Evolutionary conservation across 108 stramenopile genomes (phyloP).

Genomic region (Discostella stelligeroides): DNA sequence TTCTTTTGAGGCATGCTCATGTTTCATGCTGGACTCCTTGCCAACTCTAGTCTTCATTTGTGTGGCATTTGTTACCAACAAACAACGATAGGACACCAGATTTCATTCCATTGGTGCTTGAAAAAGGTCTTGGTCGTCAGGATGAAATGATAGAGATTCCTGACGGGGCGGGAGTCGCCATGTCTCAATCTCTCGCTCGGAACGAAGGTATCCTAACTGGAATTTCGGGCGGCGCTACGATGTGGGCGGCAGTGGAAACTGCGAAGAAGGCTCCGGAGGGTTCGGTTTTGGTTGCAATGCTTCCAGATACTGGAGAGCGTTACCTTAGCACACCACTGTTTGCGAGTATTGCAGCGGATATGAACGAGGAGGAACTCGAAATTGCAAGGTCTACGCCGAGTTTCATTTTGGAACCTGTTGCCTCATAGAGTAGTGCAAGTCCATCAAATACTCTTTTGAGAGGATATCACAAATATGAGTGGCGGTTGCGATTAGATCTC

Average conservation of each 20-base stretch:
- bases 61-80: no score
- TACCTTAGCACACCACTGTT: slow-evolving; percentile 77
- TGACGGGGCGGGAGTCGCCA: slow-evolving; percentile 50
- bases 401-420: slow-evolving; percentile 26
- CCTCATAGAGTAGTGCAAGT: neutral
- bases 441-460: no score
- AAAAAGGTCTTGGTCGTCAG: slow-evolving; percentile 30
- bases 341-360: slow-evolving; percentile 68
- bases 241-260: slow-evolving; percentile 61
- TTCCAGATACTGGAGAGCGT: slow-evolving; percentile 77
- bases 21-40: no score
- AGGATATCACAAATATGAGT: neutral
- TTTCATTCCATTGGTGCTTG: slow-evolving; percentile 67
- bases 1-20: neutral
- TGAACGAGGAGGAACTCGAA: slow-evolving; percentile 68
- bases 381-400: slow-evolving; percentile 55
- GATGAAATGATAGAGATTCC: slow-evolving; percentile 51
- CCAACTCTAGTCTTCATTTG: no score
- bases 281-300: slow-evolving; percentile 56
- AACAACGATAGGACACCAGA: slow-evolving; percentile 64
- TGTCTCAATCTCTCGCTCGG: slow-evolving; percentile 56
- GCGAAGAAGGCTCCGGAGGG: slow-evolving; percentile 65
- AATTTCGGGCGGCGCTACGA: slow-evolving; percentile 61
- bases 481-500: no score
- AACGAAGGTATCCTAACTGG: slow-evolving; percentile 78